A percentile compares a stretch with the other conserved stretches of the same genome.
These are phyloP conservation scores for Phytopythium sindhum DNA, from an alignment of 352 stramenopile genomes.

Conservation along the genomic window DNA sequence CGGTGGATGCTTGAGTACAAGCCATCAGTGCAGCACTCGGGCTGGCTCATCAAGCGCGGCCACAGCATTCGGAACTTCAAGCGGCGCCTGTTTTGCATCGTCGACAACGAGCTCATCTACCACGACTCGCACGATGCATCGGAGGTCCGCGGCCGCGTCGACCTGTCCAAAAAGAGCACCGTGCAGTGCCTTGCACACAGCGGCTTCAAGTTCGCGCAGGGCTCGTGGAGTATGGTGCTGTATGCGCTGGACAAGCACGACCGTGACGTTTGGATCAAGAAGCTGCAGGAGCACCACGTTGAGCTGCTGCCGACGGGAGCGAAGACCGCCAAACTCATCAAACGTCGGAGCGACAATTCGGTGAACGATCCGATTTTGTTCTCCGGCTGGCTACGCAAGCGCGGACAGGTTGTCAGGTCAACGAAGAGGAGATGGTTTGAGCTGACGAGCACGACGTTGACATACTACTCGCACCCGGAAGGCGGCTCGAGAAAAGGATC, in stretches of 20 bases:
- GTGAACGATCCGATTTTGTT: slow-evolving; percentile 62
- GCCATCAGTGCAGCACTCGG: slow-evolving; percentile 73
- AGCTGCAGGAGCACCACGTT: slow-evolving; percentile 69
- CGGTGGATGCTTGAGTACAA: slow-evolving; percentile 83
- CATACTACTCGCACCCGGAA: slow-evolving; percentile 78
- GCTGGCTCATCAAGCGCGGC: slow-evolving; percentile 85
- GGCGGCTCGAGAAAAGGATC: slow-evolving; percentile 70
- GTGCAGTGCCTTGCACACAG: slow-evolving; percentile 70
- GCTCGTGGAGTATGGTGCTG: slow-evolving; percentile 73
- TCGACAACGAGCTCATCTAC: slow-evolving; percentile 84
- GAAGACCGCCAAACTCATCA: slow-evolving; percentile 56
- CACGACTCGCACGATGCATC: slow-evolving; percentile 77
- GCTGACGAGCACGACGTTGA: slow-evolving; percentile 59
- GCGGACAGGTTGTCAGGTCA: slow-evolving; percentile 79
- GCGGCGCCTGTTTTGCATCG: slow-evolving; percentile 81
- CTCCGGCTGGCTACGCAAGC: slow-evolving; percentile 82
- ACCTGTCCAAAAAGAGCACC: slow-evolving; percentile 60
- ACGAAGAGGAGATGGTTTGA: slow-evolving; percentile 88
- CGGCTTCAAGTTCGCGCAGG: slow-evolving; percentile 72
- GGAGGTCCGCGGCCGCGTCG: slow-evolving; percentile 70
- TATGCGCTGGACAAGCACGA: slow-evolving; percentile 76
- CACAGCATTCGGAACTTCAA: slow-evolving; percentile 83
- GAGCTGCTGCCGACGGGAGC: slow-evolving; percentile 49
- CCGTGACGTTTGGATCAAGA: slow-evolving; percentile 81
- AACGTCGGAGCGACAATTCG: slow-evolving; percentile 43